A percentile compares a stretch with the other conserved stretches of the same genome.
phyloP scores from a whole-genome alignment of 2,329 filamentous ascomycete genomes.

The Beauveria caledonica region DNA sequence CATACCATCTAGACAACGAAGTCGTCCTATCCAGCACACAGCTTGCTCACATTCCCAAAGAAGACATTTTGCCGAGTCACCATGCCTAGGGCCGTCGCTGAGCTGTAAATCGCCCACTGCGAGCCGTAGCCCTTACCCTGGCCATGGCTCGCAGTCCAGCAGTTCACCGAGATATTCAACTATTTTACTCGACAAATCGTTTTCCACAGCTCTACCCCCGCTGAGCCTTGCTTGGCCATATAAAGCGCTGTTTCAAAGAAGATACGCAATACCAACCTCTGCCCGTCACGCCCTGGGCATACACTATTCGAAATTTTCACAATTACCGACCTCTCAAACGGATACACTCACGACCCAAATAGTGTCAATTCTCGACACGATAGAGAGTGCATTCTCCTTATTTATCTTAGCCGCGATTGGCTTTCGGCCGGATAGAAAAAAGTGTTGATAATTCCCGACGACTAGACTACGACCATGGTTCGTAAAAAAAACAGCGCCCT shows the following conservation, averaged over 20 bases:
- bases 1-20: slow-evolving; percentile 11
- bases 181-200: slow-evolving; percentile 48
- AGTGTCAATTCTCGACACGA: not conserved
- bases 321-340: not conserved
- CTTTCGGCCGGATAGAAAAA: not conserved
- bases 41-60: slow-evolving; percentile 14
- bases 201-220: slow-evolving; percentile 46
- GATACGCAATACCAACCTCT: not conserved
- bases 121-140: slow-evolving; percentile 43
- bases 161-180: slow-evolving; percentile 67
- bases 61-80: slow-evolving; percentile 62
- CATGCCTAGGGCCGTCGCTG: slow-evolving; percentile 72
- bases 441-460: not conserved
- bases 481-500: slow-evolving; percentile 38
- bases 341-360: not conserved
- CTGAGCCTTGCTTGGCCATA: slow-evolving; percentile 2
- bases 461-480: slow-evolving; percentile 34
- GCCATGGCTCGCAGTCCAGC: slow-evolving; percentile 68
- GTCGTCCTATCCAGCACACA: slow-evolving; percentile 7
- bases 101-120: slow-evolving; percentile 86
- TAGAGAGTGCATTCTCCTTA: not conserved
- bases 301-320: not conserved
- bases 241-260: slow-evolving; percentile 1
- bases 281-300: slow-evolving; percentile 6
- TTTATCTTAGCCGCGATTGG: not conserved